Evolutionary conservation across 805 yeast species (phyloP).

Genomic region (Hanseniaspora jakobsenii): DNA sequence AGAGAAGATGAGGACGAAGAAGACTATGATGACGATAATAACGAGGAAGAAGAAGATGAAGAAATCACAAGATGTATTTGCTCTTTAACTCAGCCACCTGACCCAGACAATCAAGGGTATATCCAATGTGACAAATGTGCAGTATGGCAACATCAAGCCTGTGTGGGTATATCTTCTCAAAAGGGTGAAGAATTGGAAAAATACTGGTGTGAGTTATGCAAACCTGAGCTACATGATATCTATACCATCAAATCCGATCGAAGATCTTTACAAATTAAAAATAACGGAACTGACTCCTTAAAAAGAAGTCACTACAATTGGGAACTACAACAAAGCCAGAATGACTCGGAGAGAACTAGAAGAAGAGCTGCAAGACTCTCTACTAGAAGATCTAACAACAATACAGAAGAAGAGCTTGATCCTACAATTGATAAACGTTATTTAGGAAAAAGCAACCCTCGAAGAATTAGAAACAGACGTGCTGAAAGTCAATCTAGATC

Average conservation of each 20-base stretch:
- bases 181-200: conserved; percentile 55
- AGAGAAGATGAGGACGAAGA: neutral
- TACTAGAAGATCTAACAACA: neutral
- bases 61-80: conserved; percentile 38
- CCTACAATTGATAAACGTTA: neutral
- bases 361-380: conserved; percentile 21
- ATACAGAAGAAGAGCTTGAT: neutral
- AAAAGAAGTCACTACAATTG: conserved; percentile 40
- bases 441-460: too few relatives aligned
- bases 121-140: conserved; percentile 84
- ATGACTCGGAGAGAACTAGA: conserved; percentile 21
- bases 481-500: conserved; percentile 7
- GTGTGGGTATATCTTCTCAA: conserved; percentile 73
- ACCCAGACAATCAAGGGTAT: conserved; percentile 47
- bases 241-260: conserved; percentile 19
- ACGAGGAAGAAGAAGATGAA: conserved; percentile 24
- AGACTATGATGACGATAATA: conserved; percentile 18
- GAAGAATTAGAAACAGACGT: conserved; percentile 16
- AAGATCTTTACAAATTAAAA: conserved; percentile 33
- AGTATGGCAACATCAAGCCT: conserved; percentile 96
- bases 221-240: conserved; percentile 61
- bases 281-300: conserved; percentile 36
- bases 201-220: conserved; percentile 88
- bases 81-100: conserved; percentile 32
- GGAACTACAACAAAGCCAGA: conserved; percentile 21